Base-by-base conservation (phyloP, 345 rosid species). In the Cardiospermum halicacabum region DNA sequence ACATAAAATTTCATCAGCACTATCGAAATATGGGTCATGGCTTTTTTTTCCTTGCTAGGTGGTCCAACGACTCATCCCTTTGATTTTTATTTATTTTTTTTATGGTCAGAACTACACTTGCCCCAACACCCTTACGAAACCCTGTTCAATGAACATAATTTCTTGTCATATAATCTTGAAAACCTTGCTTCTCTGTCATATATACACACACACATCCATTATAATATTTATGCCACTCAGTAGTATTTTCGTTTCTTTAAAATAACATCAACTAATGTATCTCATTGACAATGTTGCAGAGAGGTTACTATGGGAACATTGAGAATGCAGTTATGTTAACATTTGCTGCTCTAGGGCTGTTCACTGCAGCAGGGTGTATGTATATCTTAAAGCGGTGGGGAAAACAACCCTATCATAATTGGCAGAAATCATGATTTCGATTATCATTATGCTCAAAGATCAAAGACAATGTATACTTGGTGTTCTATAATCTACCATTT, bases 331-430 rank as follows among this genome's bases (percentile, higher is more conserved):
- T 91, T 11, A 73, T 89, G 76, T 68, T 91, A 55, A 86, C 85
- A 45, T 47, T 84, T 8, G 82, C 84, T 40, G 89, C 96, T 8
- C 11, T 87, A 22, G 93, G 87, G 37, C 77, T 94, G 55, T 91
- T 89, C 64, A 24, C 55, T 1, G 89, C 93, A 13, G 87, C 93
- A 63, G 89, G 85, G 53, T 91, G 93, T 74, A 83, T 94, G 88
- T 79, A 85, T 80, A 62, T 82, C 31, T 63, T 94, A 78, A 89
- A 93, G 83, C 82, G 75, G 51, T 80, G 84, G 79, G 99, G 99
- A 57, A 94, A 94, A 84, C 96, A 89, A 73, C 99, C 89, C 5
- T 86, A 85, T 71, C 91, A 82, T 64, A 84, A 85, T 77, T 83
- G 89, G 87, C 96, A 82, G 69, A 89, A 89, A 60, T 69, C 76